These are phyloP conservation scores for Verticillium albo-atrum DNA, from an alignment of 2,329 filamentous ascomycete genomes.

Conservation along the genomic window DNA sequence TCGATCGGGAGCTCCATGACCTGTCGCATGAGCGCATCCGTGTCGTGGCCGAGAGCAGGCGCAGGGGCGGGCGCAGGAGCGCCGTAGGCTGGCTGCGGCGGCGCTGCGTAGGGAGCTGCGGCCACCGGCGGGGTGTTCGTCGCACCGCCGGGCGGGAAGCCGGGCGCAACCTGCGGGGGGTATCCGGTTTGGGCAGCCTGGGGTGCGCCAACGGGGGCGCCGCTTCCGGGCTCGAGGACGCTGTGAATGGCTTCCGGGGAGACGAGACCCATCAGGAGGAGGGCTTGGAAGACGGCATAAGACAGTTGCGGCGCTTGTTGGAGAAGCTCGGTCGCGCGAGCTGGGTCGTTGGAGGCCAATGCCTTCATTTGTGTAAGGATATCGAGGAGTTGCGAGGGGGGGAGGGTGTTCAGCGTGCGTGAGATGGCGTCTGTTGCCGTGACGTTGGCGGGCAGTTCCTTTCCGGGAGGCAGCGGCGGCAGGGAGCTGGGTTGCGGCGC, in stretches of 20 bases:
- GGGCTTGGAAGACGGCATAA: constrained; percentile 91
- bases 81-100: constrained; percentile 32
- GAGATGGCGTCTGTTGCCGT: constrained; percentile 89
- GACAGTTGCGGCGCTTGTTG: constrained; percentile 86
- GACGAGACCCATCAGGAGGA: constrained; percentile 88
- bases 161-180: constrained; percentile 18
- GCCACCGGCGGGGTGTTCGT: constrained; percentile 46
- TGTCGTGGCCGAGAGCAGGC: constrained; percentile 44
- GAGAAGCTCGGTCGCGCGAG: constrained; percentile 80
- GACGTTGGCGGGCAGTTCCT: constrained; percentile 77
- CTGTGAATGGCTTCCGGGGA: constrained; percentile 77
- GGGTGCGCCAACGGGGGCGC: constrained; percentile 2
- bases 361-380: constrained; percentile 93
- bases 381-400: constrained; percentile 84
- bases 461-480: constrained; percentile 78
- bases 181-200: constrained; percentile 24
- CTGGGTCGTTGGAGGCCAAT: constrained; percentile 75
- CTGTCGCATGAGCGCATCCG: constrained; percentile 72
- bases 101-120: constrained; percentile 40
- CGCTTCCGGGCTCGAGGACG: constrained; percentile 57
- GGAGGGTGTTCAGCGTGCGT: constrained; percentile 79
- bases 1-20: constrained; percentile 77
- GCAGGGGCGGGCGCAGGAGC: constrained; percentile 23
- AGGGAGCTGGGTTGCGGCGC: constrained; percentile 47
- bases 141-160: constrained; percentile 28